phyloP scores from a whole-genome alignment of 176 grass and related monocot genomes.

The Otatea glauca region DNA sequence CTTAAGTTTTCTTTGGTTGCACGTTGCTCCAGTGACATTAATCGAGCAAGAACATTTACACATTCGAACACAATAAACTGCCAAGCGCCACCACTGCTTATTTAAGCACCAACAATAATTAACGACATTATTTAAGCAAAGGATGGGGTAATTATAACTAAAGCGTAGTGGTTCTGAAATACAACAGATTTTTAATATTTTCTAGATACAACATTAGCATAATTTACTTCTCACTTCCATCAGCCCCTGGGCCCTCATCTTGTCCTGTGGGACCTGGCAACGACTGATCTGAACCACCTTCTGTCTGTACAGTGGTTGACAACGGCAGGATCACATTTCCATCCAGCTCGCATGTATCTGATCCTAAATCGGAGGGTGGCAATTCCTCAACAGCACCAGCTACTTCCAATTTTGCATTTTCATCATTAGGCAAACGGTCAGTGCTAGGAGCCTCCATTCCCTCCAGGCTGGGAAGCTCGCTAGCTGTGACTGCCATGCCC shows the following conservation, averaged over 20 bases:
- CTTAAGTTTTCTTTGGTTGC: background rate
- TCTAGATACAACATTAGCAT: constrained; percentile 36
- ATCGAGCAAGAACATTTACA: too few species aligned
- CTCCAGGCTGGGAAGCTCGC: constrained; percentile 16
- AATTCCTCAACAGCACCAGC: constrained; percentile 3
- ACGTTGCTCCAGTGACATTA: background rate
- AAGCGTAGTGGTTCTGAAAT: background rate
- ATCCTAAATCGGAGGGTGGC: background rate
- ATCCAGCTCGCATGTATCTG: background rate
- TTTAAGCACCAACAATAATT: background rate
- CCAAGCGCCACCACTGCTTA: background rate
- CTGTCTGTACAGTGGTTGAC: background rate
- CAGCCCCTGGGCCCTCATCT: background rate
- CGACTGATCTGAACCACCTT: background rate
- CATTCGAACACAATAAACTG: background rate
- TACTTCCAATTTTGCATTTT: background rate
- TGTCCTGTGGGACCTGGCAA: constrained; percentile 7
- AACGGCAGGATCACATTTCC: background rate
- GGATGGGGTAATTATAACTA: constrained; percentile 13
- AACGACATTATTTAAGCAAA: background rate
- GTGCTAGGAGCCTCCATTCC: background rate
- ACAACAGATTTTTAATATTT: constrained; percentile 25
- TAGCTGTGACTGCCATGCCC: background rate
- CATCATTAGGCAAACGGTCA: background rate
- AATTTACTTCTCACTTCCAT: constrained; percentile 27